These are phyloP conservation scores for Phytophthora litchii DNA, from an alignment of 352 stramenopile genomes.

Conservation along the genomic window DNA sequence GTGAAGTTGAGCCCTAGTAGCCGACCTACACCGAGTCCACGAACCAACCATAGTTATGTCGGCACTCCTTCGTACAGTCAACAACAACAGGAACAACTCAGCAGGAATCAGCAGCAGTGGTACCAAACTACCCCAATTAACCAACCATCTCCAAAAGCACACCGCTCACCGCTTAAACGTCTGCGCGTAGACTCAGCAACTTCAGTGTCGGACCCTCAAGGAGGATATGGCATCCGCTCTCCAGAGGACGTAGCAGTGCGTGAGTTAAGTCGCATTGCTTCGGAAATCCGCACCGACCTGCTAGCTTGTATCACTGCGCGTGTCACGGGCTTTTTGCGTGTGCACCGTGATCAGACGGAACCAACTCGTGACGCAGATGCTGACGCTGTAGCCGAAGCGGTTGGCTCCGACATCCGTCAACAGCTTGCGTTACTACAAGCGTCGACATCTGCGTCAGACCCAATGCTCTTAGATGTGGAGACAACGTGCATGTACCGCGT, in stretches of 20 bases:
- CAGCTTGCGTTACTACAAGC: slow-evolving; percentile 58
- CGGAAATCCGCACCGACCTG: slow-evolving; percentile 65
- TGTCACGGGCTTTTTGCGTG: slow-evolving; percentile 67
- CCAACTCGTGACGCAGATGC: slow-evolving; percentile 37
- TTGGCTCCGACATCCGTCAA: slow-evolving; percentile 69
- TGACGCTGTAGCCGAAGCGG: slow-evolving; percentile 51
- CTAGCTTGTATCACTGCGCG: slow-evolving; percentile 69
- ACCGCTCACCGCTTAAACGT: slow-evolving; percentile 33
- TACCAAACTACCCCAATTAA: slow-evolving; percentile 22
- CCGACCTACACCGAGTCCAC: slow-evolving; percentile 35
- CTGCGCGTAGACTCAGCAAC: slow-evolving; percentile 30
- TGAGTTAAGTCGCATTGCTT: slow-evolving; percentile 63
- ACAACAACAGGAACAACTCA: slow-evolving; percentile 29
- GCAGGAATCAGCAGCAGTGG: slow-evolving; percentile 30
- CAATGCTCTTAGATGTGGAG: slow-evolving; percentile 54
- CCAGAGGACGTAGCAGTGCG: slow-evolving; percentile 63
- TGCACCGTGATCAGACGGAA: slow-evolving; percentile 44
- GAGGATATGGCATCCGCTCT: slow-evolving; percentile 17
- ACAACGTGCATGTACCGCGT: slow-evolving; percentile 84
- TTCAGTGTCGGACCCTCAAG: slow-evolving; percentile 12
- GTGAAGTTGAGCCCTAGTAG: slow-evolving; percentile 33
- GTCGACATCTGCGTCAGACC: slow-evolving; percentile 22
- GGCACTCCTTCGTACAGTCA: slow-evolving; percentile 35
- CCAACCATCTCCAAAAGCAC: slow-evolving; percentile 29
- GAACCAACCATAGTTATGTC: slow-evolving; percentile 27